Evolutionary conservation across 805 yeast species (phyloP).

Genomic region (Lachancea nothofagi): DNA sequence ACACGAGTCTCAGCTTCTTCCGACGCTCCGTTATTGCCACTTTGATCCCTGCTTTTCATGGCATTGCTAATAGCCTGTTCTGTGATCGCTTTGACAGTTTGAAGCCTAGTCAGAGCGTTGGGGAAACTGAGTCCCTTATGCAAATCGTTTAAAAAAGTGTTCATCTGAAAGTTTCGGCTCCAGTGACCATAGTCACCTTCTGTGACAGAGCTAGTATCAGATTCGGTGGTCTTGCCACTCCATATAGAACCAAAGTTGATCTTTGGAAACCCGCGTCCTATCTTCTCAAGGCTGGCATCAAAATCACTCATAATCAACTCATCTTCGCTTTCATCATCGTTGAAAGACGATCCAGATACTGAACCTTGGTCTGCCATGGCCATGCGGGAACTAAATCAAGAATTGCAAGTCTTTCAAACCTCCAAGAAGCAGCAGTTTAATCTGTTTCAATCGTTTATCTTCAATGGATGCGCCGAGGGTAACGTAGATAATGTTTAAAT

Average conservation of each 20-base stretch:
- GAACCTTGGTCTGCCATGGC: background rate
- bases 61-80: constrained; percentile 26
- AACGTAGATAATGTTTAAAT: no score
- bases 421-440: background rate
- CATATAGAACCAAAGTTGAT: constrained; percentile 10
- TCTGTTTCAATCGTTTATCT: background rate
- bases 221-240: constrained; percentile 1
- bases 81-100: constrained; percentile 31
- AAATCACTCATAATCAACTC: constrained; percentile 11
- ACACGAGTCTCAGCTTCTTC: constrained; percentile 37
- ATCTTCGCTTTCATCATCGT: constrained; percentile 8
- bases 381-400: background rate
- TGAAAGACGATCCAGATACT: background rate
- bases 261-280: constrained; percentile 14
- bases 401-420: background rate
- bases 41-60: constrained; percentile 18
- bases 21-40: constrained; percentile 9
- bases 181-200: constrained; percentile 13
- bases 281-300: constrained; percentile 10
- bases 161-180: constrained; percentile 29
- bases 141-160: constrained; percentile 33
- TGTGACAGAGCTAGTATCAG: background rate
- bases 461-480: no score
- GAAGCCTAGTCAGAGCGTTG: constrained; percentile 49
- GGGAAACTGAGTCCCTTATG: constrained; percentile 44